Percentiles rank a stretch among this genome's conserved stretches.
These are phyloP conservation scores for Quambalaria eucalypti DNA, from an alignment of 1,284 basidiomycete species.

Conservation along the genomic window DNA sequence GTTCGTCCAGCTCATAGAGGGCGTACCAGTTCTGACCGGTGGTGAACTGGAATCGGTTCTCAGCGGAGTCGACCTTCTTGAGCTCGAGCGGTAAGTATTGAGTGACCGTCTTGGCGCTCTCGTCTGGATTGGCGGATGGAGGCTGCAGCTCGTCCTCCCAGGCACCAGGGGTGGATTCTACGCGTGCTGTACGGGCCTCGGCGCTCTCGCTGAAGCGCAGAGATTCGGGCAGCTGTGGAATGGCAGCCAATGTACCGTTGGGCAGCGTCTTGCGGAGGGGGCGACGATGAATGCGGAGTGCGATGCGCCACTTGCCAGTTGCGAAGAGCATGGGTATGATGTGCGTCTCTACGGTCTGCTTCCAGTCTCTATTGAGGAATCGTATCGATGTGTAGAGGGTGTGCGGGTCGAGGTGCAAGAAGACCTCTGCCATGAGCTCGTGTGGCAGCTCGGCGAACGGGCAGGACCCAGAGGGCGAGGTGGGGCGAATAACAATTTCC, in stretches of 20 bases:
- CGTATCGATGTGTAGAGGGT: conserved; percentile 34
- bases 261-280: conserved; percentile 5
- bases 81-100: conserved; percentile 33
- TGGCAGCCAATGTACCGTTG: conserved; percentile 10
- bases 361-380: conserved; percentile 26
- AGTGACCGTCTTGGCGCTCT: conserved; percentile 4
- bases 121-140: conserved; percentile 3
- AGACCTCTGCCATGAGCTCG: conserved; percentile 35
- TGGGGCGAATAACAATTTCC: neutral
- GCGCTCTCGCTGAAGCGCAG: neutral
- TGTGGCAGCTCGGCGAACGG: conserved; percentile 15
- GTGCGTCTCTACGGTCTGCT: conserved; percentile 23
- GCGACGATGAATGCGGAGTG: conserved; percentile 25
- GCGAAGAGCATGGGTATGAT: conserved; percentile 25
- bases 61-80: conserved; percentile 19
- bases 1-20: conserved; percentile 9
- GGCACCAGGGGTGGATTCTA: neutral
- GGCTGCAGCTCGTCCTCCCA: conserved; percentile 16
- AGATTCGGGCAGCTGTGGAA: neutral
- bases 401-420: conserved; percentile 35
- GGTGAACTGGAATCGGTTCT: conserved; percentile 24
- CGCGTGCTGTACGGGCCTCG: neutral
- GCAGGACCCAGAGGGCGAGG: neutral
- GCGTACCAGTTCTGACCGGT: conserved; percentile 34
- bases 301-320: conserved; percentile 28